Conservation (phyloP, 805 yeast genomes). For the Suhomyces sp. region DNA sequence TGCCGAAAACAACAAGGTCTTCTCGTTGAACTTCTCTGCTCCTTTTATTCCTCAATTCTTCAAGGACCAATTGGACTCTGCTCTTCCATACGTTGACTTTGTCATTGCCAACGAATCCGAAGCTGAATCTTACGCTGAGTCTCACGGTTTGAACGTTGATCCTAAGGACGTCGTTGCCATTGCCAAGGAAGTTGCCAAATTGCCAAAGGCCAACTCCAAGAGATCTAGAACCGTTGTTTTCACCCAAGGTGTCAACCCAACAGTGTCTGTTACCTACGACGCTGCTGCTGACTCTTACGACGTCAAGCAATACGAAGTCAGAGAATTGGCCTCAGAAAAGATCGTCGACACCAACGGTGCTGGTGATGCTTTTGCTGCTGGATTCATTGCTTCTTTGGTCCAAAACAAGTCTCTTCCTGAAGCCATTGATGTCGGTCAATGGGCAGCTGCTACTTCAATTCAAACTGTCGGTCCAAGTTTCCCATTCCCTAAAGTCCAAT, state of each 20-base stretch:
- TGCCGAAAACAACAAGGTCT: slow-evolving; percentile 71
- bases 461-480: slow-evolving; percentile 94
- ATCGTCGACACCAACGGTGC: slow-evolving; percentile 97
- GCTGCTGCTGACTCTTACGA: slow-evolving; percentile 44
- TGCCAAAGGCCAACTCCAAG: slow-evolving; percentile 67
- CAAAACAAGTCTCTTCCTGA: slow-evolving; percentile 60
- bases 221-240: slow-evolving; percentile 83
- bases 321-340: slow-evolving; percentile 60
- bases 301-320: slow-evolving; percentile 61
- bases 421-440: slow-evolving; percentile 83
- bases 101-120: slow-evolving; percentile 96
- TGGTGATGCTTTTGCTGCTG: slow-evolving; percentile 98
- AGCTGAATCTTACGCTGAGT: slow-evolving; percentile 89
- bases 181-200: slow-evolving; percentile 77
- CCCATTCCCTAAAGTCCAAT: slow-evolving; percentile 72
- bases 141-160: slow-evolving; percentile 57
- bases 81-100: slow-evolving; percentile 83
- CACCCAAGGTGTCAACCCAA: slow-evolving; percentile 94
- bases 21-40: slow-evolving; percentile 86
- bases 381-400: slow-evolving; percentile 86
- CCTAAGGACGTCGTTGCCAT: slow-evolving; percentile 65
- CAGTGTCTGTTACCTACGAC: slow-evolving; percentile 68
- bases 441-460: slow-evolving; percentile 91
- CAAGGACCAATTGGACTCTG: slow-evolving; percentile 81
- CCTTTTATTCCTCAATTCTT: slow-evolving; percentile 96